Percentiles rank a stretch among this genome's conserved stretches.
These are phyloP conservation scores for Jatropha curcas DNA, from an alignment of 345 rosid genomes.

Conservation along the genomic window DNA sequence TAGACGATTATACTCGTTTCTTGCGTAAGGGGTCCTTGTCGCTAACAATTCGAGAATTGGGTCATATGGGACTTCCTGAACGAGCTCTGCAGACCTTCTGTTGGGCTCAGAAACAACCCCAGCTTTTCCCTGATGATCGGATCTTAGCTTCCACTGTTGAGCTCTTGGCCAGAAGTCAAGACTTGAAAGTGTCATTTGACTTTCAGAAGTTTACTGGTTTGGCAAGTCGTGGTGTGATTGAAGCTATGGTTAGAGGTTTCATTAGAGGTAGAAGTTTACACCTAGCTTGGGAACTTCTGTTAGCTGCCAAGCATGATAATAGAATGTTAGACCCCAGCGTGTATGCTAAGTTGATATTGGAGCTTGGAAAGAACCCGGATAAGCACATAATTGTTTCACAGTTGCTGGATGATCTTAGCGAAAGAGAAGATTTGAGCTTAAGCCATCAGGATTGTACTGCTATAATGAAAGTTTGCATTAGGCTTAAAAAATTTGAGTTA, in stretches of 20 bases:
- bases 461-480: slow-evolving; percentile 77
- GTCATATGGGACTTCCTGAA: slow-evolving; percentile 75
- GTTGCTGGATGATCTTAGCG: slow-evolving; percentile 64
- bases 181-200: slow-evolving; percentile 56
- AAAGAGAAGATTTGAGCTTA: slow-evolving; percentile 61
- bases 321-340: slow-evolving; percentile 63
- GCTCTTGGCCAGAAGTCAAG: slow-evolving; percentile 63
- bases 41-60: slow-evolving; percentile 69
- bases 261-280: slow-evolving; percentile 62
- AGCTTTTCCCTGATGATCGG: slow-evolving; percentile 64
- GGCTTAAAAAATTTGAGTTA: slow-evolving; percentile 50
- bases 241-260: slow-evolving; percentile 80
- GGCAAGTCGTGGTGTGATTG: slow-evolving; percentile 67
- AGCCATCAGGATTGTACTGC: slow-evolving; percentile 80
- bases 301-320: slow-evolving; percentile 47
- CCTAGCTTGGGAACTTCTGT: slow-evolving; percentile 68
- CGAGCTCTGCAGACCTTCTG: slow-evolving; percentile 81
- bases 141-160: slow-evolving; percentile 68
- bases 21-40: slow-evolving; percentile 78
- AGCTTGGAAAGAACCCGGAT: slow-evolving; percentile 77
- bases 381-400: slow-evolving; percentile 42
- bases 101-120: slow-evolving; percentile 75
- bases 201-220: slow-evolving; percentile 48
- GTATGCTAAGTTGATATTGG: slow-evolving; percentile 69
- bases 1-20: slow-evolving; percentile 53